Evolutionary conservation across 176 grass and related monocot species (phyloP).

Genomic region (Alloteropsis semialata): DNA sequence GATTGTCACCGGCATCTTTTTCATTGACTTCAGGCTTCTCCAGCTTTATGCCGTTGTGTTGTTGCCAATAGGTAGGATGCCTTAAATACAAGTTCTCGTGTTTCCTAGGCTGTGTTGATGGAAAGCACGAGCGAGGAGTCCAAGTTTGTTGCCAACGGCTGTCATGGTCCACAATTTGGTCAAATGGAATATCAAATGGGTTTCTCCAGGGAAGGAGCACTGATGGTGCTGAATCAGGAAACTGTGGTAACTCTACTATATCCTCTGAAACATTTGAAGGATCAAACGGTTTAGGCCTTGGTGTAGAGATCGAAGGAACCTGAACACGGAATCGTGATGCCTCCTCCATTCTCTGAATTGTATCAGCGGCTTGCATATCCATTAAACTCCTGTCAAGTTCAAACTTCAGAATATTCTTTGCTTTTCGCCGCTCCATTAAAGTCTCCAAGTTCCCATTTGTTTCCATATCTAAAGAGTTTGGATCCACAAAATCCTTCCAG

Average conservation of each 20-base stretch:
- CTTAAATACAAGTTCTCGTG: conserved; percentile 12
- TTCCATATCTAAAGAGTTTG: conserved; percentile 33
- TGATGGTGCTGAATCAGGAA: conserved; percentile 67
- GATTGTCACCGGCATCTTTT: not conserved
- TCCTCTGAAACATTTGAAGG: conserved; percentile 42
- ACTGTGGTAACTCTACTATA: conserved; percentile 36
- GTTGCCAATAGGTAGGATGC: not conserved
- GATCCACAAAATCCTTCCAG: conserved; percentile 28
- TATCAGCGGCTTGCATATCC: conserved; percentile 45
- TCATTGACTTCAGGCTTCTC: conserved; percentile 25
- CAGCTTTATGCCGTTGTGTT: not conserved
- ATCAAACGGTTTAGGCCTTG: conserved; percentile 33
- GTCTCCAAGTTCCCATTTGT: conserved; percentile 26
- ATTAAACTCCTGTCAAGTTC: conserved; percentile 54
- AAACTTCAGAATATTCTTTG: conserved; percentile 52
- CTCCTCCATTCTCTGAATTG: conserved; percentile 41
- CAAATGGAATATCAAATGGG: conserved; percentile 47
- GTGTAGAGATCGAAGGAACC: conserved; percentile 51
- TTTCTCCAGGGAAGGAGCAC: conserved; percentile 29
- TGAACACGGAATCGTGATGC: conserved; percentile 49
- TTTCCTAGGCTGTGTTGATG: conserved; percentile 18
- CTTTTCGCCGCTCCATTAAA: conserved; percentile 38
- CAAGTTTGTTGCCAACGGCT: conserved; percentile 34
- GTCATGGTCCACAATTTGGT: conserved; percentile 15
- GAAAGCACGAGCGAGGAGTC: conserved; percentile 25